phyloP scores from a whole-genome alignment of 2,329 filamentous ascomycete species.

The Verticillium zaregamsianum region DNA sequence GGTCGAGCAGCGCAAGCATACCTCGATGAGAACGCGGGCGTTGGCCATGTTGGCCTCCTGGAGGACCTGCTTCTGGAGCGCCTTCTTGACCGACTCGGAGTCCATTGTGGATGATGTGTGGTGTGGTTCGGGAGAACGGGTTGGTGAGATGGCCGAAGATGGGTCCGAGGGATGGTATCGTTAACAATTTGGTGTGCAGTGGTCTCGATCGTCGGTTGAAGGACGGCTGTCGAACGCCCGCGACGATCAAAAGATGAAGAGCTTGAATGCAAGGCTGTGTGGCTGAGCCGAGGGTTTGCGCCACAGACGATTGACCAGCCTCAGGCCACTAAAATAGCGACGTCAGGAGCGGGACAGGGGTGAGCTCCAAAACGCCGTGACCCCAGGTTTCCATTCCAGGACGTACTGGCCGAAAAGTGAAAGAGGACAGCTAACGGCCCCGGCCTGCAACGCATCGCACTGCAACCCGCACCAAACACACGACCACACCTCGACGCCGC shows the following conservation, averaged over 20 bases:
- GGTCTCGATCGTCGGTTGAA: not conserved
- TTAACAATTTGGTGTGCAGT: not conserved
- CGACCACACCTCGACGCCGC: conserved; percentile 11
- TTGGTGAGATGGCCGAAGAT: not conserved
- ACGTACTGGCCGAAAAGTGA: conserved; percentile 2
- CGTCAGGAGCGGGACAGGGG: conserved; percentile 9
- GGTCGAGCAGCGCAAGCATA: conserved; percentile 28
- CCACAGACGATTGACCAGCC: not conserved
- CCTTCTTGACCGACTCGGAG: conserved; percentile 54
- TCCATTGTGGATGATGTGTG: conserved; percentile 41
- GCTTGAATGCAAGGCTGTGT: conserved; percentile 1
- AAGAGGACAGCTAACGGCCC: conserved; percentile 22
- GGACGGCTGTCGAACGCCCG: not conserved
- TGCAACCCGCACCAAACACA: conserved; percentile 4
- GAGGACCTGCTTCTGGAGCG: conserved; percentile 62
- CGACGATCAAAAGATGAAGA: not conserved
- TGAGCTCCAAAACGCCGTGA: conserved; percentile 11
- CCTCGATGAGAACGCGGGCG: conserved; percentile 66
- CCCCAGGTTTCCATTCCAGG: not conserved
- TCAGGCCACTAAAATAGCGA: not conserved
- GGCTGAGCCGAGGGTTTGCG: not conserved
- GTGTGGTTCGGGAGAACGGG: not conserved
- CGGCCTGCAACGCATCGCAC: conserved; percentile 4
- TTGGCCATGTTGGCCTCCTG: conserved; percentile 64
- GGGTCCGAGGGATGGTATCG: not conserved